phyloP scores from a whole-genome alignment of 345 rosid genomes.

The Pelargonium nanum region DNA sequence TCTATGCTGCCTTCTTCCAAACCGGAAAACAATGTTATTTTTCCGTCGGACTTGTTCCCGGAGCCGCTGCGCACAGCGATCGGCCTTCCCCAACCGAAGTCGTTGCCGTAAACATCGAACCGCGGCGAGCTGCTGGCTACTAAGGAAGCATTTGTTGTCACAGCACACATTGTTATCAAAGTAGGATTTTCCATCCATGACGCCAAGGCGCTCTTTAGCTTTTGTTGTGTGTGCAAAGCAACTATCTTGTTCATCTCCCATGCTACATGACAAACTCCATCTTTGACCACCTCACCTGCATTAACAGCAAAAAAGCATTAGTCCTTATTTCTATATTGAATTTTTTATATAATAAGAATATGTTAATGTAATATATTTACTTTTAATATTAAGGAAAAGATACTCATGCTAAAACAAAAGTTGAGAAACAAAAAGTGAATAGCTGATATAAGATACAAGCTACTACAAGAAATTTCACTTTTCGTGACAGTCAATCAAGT shows the following conservation, averaged over 20 bases:
- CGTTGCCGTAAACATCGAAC: constrained; percentile 25
- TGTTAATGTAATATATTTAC: too few relatives aligned
- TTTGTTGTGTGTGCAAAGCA: constrained; percentile 9
- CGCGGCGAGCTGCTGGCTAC: constrained; percentile 26
- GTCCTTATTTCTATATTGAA: too few relatives aligned
- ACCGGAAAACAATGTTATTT: constrained; percentile 17
- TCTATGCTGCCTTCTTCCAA: constrained; percentile 19
- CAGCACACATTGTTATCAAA: fast-evolving
- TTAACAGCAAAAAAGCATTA: too few relatives aligned
- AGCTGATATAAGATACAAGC: too few relatives aligned
- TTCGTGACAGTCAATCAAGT: too few relatives aligned
- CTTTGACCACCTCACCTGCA: constrained; percentile 11
- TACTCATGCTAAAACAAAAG: too few relatives aligned
- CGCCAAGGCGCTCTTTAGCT: constrained; percentile 1
- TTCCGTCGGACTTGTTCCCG: constrained; percentile 14
- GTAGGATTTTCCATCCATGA: constrained; percentile 14
- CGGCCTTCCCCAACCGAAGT: constrained; percentile 38
- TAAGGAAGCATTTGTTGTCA: neutral
- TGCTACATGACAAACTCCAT: constrained; percentile 19
- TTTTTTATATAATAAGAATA: neutral
- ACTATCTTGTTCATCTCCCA: constrained; percentile 14
- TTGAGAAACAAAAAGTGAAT: too few relatives aligned
- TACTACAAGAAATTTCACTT: too few relatives aligned
- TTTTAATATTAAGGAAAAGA: too few relatives aligned
- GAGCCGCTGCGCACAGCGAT: constrained; percentile 20